phyloP scores from a whole-genome alignment of 345 rosid genomes.

The Balakata baccata region DNA sequence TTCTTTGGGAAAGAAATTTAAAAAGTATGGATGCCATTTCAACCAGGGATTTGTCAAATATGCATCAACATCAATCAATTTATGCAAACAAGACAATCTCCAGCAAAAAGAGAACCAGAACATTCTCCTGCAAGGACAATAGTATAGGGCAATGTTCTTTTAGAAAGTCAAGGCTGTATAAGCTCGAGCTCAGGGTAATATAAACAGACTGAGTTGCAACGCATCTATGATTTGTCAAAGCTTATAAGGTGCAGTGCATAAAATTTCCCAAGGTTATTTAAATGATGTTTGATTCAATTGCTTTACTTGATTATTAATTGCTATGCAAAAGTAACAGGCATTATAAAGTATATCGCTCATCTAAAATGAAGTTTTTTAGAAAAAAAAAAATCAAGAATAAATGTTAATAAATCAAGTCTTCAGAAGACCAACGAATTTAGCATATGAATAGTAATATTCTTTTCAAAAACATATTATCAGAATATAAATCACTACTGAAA shows the following conservation, averaged over 20 bases:
- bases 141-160: not conserved
- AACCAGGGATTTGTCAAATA: not conserved
- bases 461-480: not conserved
- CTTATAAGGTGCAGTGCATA: not conserved
- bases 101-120: slow-evolving; percentile 6
- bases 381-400: not conserved
- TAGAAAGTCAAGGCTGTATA: not conserved
- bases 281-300: not conserved
- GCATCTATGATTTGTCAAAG: not conserved
- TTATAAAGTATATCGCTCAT: too few relatives aligned
- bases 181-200: not conserved
- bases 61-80: not conserved
- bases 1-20: not conserved
- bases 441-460: not conserved
- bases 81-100: not conserved
- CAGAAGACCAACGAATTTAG: not conserved
- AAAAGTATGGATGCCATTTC: slow-evolving; percentile 3
- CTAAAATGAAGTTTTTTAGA: not conserved
- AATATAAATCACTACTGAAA: not conserved
- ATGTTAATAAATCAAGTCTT: not conserved
- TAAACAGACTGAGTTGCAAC: not conserved
- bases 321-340: not conserved
- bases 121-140: not conserved
- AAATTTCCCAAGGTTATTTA: not conserved
- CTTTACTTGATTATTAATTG: too few relatives aligned